Conservation (phyloP, 202 grass and related monocot species). For the Hordeum pubiflorum region DNA sequence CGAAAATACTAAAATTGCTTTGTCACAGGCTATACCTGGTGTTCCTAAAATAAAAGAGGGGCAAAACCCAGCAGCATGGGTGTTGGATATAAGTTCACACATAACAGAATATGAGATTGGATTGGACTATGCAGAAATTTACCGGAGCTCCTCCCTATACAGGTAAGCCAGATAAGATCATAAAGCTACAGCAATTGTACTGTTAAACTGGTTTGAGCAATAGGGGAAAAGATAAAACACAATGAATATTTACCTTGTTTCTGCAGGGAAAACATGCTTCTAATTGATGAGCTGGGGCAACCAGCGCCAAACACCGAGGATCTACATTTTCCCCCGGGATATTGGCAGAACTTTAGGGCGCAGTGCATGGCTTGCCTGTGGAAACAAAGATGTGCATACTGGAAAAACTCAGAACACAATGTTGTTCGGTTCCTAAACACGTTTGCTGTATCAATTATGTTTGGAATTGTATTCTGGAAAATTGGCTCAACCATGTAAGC, state of each 20-base stretch:
- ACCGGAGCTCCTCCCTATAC: conserved; percentile 56
- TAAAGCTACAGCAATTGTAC: neutral
- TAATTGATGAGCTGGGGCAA: conserved; percentile 46
- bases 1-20: conserved; percentile 8
- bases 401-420: conserved; percentile 94
- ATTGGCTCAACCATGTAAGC: conserved; percentile 79
- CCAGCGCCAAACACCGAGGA: conserved; percentile 47
- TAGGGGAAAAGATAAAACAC: neutral
- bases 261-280: conserved; percentile 57
- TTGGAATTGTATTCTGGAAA: conserved; percentile 80
- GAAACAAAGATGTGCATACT: conserved; percentile 84
- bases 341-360: conserved; percentile 47
- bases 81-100: conserved; percentile 73
- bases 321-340: conserved; percentile 53
- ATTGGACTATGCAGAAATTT: conserved; percentile 71
- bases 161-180: conserved; percentile 34
- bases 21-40: conserved; percentile 61
- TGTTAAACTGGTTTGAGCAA: neutral
- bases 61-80: conserved; percentile 87
- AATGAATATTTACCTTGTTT: neutral
- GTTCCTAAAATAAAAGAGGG: conserved; percentile 68
- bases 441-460: conserved; percentile 56
- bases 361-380: conserved; percentile 70
- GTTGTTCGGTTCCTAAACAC: conserved; percentile 72
- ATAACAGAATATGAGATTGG: conserved; percentile 62